A percentile compares a stretch with the other conserved stretches of the same genome.
These are phyloP conservation scores for Xylaria sp. DNA, from an alignment of 2,329 filamentous ascomycete genomes.

Conservation along the genomic window DNA sequence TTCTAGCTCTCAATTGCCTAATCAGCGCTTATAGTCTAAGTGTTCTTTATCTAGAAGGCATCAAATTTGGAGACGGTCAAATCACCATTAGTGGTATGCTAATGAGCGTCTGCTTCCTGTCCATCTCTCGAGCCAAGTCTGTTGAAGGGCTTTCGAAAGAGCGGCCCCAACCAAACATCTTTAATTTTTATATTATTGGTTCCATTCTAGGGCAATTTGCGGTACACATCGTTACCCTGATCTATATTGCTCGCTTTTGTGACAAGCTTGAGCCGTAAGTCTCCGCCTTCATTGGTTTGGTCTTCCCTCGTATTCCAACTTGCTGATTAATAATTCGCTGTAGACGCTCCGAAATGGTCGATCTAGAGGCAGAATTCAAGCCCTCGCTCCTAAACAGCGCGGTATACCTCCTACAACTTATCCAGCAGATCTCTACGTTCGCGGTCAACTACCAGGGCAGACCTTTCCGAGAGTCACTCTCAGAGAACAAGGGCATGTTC, in stretches of 20 bases:
- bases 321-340: conserved; percentile 2
- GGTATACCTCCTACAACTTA: conserved; percentile 95
- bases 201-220: conserved; percentile 98
- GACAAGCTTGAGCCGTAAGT: conserved; percentile 86
- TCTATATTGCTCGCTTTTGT: conserved; percentile 92
- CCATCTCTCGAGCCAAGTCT: conserved; percentile 95
- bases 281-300: not conserved
- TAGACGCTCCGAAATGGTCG: conserved; percentile 70
- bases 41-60: conserved; percentile 95
- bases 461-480: conserved; percentile 94
- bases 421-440: conserved; percentile 98
- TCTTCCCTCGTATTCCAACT: too few species aligned
- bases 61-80: conserved; percentile 98
- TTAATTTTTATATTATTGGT: conserved; percentile 98
- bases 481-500: conserved; percentile 98
- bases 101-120: conserved; percentile 99
- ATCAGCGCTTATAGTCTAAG: conserved; percentile 98
- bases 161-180: conserved; percentile 97
- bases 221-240: conserved; percentile 90
- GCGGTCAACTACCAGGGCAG: conserved; percentile 99
- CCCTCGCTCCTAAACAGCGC: conserved; percentile 96
- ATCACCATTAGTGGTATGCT: conserved; percentile 99
- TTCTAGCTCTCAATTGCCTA: conserved; percentile 94
- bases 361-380: conserved; percentile 93
- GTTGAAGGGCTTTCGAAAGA: conserved; percentile 97